Percentiles rank a stretch among this genome's conserved stretches.
Evolutionary conservation across 106 monocot genomes (phyloP).

Genomic region (Agapanthus africanus): DNA sequence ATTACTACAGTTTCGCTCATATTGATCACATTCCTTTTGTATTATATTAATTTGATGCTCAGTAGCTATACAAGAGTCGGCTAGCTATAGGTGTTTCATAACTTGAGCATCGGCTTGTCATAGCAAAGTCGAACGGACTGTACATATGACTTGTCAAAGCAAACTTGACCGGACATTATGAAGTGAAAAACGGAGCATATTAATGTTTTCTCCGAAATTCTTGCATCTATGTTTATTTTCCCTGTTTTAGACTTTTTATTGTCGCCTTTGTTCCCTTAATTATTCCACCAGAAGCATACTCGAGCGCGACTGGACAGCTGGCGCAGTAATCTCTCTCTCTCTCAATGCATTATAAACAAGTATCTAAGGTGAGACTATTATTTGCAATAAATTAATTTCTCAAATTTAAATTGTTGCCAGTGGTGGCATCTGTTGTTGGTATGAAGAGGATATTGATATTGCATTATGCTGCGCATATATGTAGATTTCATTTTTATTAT

Average conservation of each 20-base stretch:
- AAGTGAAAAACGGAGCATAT: no score
- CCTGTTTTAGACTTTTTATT: background rate
- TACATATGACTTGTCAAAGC: background rate
- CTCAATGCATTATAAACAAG: no score
- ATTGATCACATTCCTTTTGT: background rate
- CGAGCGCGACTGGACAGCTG: constrained; percentile 70
- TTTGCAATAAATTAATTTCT: no score
- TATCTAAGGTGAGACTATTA: no score
- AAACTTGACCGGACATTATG: background rate
- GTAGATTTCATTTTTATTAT: no score
- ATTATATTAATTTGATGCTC: background rate
- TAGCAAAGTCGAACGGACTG: no score
- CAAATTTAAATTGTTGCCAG: background rate
- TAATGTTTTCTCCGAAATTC: no score
- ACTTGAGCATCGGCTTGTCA: no score
- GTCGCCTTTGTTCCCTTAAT: constrained; percentile 19
- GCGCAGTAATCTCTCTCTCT: constrained; percentile 50
- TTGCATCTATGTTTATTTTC: no score
- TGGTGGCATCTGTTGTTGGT: background rate
- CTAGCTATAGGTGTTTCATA: no score
- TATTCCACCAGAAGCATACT: constrained; percentile 60
- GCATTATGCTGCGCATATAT: no score
- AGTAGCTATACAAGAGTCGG: background rate
- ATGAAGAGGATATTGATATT: no score
- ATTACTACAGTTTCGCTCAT: background rate